Evolutionary conservation across 345 rosid genomes (phyloP), one percentile per base, ranked within the genome.

Genomic region (Euclidium syriacum): DNA sequence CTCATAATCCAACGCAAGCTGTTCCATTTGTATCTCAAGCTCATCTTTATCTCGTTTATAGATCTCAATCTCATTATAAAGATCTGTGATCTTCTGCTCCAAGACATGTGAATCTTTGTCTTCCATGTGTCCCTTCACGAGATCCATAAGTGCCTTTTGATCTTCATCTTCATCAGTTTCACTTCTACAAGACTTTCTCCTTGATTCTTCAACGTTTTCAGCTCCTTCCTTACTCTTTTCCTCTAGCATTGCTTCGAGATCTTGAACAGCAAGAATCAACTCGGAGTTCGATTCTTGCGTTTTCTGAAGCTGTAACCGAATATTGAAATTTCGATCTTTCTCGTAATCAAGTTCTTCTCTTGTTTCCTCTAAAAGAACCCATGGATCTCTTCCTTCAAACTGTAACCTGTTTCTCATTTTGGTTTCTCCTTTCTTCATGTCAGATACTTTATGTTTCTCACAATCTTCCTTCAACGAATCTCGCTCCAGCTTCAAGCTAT

Each of bases 1-100:
- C 94, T 95, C 98, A 58, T 95, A 88, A 58, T 95, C 99, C 54
- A 95, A 80, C 36, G 92, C 99, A 47, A 95, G 83, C 74, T 90
- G 98, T 79, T 95, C 95, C 91, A 86, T 81, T 67, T 88, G 96
- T 71, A 79, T 81, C 88, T 90, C 94, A 34, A 88, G 75, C 68
- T 88, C 98, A 59, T 90, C 94, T 72, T 76, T 95, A 20, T 88
- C 95, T 53, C 91, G 77, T 71, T 77, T 82, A 58, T 75, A 86
- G 65, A 82, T 82, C 81, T 94, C 95, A 27, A 87, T 72, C 77
- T 90, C 97, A 30, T 79, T 81, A 52, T 67, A 56, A 3, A 94
- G 85, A 9, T 86, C 92, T 62, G 72, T 67, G 20, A 94, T 64
- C 79, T 72, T 86, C 80, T 84, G 81, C 83, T 86, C 95, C 50